phyloP scores from a whole-genome alignment of 805 yeast genomes.

The Monosporozyma unispora region DNA sequence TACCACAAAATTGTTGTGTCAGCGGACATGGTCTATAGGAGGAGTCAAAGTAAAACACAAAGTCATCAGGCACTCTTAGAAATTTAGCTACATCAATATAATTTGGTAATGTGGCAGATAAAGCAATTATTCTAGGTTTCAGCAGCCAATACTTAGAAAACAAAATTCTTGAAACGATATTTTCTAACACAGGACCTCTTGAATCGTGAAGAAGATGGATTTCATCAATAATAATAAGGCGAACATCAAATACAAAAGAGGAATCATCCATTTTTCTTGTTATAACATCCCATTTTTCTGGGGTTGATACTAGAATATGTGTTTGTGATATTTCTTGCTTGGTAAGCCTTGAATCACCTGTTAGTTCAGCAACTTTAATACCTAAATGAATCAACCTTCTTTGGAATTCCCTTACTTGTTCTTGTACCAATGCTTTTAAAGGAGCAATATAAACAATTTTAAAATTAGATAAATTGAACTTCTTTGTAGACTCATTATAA shows the following conservation, averaged over 20 bases:
- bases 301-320: conserved; percentile 83
- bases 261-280: conserved; percentile 72
- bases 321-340: conserved; percentile 68
- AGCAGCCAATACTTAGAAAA: conserved; percentile 35
- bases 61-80: conserved; percentile 53
- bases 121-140: conserved; percentile 64
- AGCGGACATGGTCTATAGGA: conserved; percentile 88
- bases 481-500: conserved; percentile 38
- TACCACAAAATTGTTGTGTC: conserved; percentile 79
- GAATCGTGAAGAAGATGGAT: conserved; percentile 87
- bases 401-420: conserved; percentile 80
- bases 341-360: conserved; percentile 80
- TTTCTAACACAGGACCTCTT: conserved; percentile 91
- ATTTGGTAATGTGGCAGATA: conserved; percentile 90
- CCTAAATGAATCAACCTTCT: conserved; percentile 59
- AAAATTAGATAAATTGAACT: conserved; percentile 46
- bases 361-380: conserved; percentile 69
- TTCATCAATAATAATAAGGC: conserved; percentile 78
- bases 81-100: conserved; percentile 80
- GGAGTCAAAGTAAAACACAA: conserved; percentile 74
- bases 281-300: conserved; percentile 96
- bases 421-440: conserved; percentile 88
- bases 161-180: conserved; percentile 69
- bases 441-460: conserved; percentile 90
- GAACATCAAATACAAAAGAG: conserved; percentile 54